Evolutionary conservation across 257 asterid species (phyloP), one percentile per base, ranked within the genome.

Genomic region (Paraleonurus japonicus): DNA sequence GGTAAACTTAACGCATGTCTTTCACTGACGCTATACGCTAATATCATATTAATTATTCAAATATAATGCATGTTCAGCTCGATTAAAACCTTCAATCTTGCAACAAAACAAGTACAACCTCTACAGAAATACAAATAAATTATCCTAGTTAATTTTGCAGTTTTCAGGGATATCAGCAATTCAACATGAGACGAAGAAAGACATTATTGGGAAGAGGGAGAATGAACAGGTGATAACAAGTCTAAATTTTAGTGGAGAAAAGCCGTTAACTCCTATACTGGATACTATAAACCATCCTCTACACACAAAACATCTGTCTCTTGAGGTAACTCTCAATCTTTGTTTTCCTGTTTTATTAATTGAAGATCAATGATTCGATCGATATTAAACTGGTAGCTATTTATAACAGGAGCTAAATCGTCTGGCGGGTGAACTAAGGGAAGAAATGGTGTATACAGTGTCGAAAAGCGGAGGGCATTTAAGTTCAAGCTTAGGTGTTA

Each of bases 211-310:
- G 50, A 26, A 19, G 65, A 19, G 19, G 0, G 55, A 16, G 24
- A 48, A 48, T 16, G 17, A 43, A 43, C 2, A 19, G 51, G 48
- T 13, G 48, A 65, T 68, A 37, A 76, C 70, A 41, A 24, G 17
- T 11, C 80, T 83, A 39, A 83, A 78, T 26, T 83, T 86, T 61
- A 75, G 17, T 45, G 51, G 51, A n/a, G 51, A 45, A 45, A 45
- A 13, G 51, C 51, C 51, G 15, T 4, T 12, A 13, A 43, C 51
- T n/a, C 51, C 51, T 43, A 13, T 43, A 12, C 7, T 43, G 19
- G 51, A 43, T n/a, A 43, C 51, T 43, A 43, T 43, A 43, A 13
- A 43, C 19, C 19, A 43, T 13, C 51, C 51, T n/a, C 16, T 43
- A 7, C 51, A 43, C 19, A 43, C 51, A 13, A 45, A 45, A 45